Evolutionary conservation across 139 green algal genomes (phyloP).

Genomic region (Coelastrella sp.): DNA sequence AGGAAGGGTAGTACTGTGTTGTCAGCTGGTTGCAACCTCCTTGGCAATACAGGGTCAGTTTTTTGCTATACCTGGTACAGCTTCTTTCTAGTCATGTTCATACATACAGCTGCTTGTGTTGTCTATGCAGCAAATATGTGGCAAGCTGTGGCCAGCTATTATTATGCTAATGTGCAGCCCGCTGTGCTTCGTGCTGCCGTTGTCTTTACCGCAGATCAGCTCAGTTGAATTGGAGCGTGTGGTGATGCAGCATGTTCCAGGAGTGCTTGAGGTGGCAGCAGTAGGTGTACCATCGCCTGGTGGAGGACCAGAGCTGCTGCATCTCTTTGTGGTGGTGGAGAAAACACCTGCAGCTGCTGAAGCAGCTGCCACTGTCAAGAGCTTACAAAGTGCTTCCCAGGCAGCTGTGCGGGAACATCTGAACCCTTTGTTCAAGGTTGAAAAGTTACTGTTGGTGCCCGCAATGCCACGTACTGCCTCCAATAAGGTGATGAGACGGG

Average conservation of each 20-base stretch:
- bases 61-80: too few species aligned
- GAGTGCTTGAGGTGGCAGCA: slow-evolving; percentile 11
- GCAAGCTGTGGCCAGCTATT: too few species aligned
- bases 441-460: slow-evolving; percentile 62
- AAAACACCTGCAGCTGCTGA: slow-evolving; percentile 41
- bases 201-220: slow-evolving; percentile 68
- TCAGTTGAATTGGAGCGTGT: slow-evolving; percentile 77
- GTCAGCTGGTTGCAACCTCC: neutral
- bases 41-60: too few species aligned
- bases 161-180: too few species aligned
- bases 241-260: slow-evolving; percentile 5
- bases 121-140: too few species aligned
- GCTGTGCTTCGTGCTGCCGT: too few species aligned
- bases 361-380: neutral
- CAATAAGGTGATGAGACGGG: slow-evolving; percentile 94
- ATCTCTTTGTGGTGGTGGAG: slow-evolving; percentile 82
- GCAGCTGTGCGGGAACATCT: slow-evolving; percentile 77
- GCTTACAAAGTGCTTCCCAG: slow-evolving; percentile 66
- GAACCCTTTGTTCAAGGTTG: slow-evolving; percentile 94
- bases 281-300: slow-evolving; percentile 76
- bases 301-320: slow-evolving; percentile 89
- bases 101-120: too few species aligned
- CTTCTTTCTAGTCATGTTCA: too few species aligned
- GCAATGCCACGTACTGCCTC: slow-evolving; percentile 86
- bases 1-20: too few species aligned